Conservation (phyloP, 345 rosid genomes). For the Aquilaria yunnanensis region DNA sequence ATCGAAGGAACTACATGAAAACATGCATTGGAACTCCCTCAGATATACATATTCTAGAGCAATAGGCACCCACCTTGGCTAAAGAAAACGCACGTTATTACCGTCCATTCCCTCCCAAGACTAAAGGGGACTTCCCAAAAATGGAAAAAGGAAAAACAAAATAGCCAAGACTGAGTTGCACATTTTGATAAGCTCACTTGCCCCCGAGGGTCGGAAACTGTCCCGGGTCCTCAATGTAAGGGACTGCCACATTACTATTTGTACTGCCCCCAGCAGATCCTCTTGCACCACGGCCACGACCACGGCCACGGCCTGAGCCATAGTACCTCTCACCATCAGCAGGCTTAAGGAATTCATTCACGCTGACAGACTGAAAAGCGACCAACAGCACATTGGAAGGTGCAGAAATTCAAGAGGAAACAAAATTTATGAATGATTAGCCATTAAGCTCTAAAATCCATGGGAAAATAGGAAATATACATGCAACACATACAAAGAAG, state of each 20-base stretch:
- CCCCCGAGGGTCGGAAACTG: constrained; percentile 73
- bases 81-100: constrained; percentile 33
- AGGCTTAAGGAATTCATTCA: constrained; percentile 70
- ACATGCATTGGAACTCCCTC: neutral
- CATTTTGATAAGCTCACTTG: constrained; percentile 26
- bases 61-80: constrained; percentile 14
- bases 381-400: neutral
- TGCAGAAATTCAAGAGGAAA: neutral
- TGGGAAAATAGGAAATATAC: no score
- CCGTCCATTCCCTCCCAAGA: constrained; percentile 24
- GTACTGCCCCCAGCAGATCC: constrained; percentile 26
- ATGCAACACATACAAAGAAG: no score
- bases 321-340: constrained; percentile 46
- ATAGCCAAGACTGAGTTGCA: neutral
- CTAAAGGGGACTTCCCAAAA: constrained; percentile 21
- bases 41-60: constrained; percentile 31
- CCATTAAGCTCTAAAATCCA: neutral
- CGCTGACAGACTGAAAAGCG: constrained; percentile 41
- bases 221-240: constrained; percentile 53
- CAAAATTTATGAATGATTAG: neutral
- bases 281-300: constrained; percentile 39
- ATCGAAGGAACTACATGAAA: constrained; percentile 9
- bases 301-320: constrained; percentile 39
- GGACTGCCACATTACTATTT: constrained; percentile 29
- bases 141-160: constrained; percentile 1